These are phyloP conservation scores for Hymenoscyphus fraxineus DNA, from an alignment of 2,329 filamentous ascomycete species.

Conservation along the genomic window DNA sequence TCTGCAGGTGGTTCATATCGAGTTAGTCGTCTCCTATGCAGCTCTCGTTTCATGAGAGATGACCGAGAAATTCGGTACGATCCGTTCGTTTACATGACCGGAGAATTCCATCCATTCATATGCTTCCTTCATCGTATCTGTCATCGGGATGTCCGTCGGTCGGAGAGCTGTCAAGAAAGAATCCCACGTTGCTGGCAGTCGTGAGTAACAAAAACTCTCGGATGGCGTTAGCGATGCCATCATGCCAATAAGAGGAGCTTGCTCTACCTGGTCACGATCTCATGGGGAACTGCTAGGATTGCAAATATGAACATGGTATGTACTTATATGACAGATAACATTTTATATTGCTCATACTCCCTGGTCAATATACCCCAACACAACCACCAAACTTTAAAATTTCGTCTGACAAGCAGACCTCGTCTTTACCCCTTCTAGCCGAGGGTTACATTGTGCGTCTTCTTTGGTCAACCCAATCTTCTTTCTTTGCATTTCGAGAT, in stretches of 20 bases:
- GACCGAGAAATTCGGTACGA: slow-evolving; percentile 2
- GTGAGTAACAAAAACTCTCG: neutral
- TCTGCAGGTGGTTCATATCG: neutral
- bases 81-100: neutral
- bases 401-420: neutral
- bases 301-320: neutral
- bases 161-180: neutral
- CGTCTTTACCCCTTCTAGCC: neutral
- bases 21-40: neutral
- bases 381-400: neutral
- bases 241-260: neutral
- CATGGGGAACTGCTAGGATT: neutral
- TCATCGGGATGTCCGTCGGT: neutral
- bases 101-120: neutral
- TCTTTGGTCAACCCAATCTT: neutral
- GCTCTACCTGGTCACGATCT: neutral
- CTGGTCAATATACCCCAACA: neutral
- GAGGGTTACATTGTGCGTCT: neutral
- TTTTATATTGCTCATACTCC: neutral
- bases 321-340: neutral
- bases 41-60: neutral
- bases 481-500: neutral
- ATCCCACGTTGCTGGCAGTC: neutral
- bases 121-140: neutral
- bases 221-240: neutral